A percentile compares a stretch with the other conserved stretches of the same genome.
Evolutionary conservation across 305 asterid genomes (phyloP).

Genomic region (Stenogyne calaminthoides): DNA sequence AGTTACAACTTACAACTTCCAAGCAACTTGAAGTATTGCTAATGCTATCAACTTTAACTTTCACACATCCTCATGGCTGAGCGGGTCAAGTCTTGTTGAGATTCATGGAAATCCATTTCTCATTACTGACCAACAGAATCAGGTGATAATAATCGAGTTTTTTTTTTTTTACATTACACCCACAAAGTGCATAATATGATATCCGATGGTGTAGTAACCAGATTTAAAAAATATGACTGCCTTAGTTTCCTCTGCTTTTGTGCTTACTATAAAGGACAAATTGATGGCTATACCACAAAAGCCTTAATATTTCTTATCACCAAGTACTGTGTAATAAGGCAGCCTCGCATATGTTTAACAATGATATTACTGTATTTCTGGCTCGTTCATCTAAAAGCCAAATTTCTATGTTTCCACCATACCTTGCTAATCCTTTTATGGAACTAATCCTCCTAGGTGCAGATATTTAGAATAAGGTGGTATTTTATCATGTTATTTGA

Average conservation of each 20-base stretch:
- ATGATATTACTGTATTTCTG: not conserved
- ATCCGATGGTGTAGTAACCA: not conserved
- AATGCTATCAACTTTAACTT: not conserved
- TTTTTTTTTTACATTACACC: not conserved
- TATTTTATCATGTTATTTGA: not conserved
- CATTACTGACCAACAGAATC: not conserved
- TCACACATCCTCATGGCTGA: not conserved
- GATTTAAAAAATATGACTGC: not conserved
- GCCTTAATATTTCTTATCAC: not conserved
- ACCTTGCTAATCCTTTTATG: not conserved
- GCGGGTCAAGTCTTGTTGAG: not conserved
- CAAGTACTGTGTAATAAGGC: not conserved
- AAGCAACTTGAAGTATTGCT: not conserved
- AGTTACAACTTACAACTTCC: not conserved
- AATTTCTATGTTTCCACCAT: not conserved
- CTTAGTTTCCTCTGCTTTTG: not conserved
- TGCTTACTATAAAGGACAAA: not conserved
- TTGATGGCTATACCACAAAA: not conserved
- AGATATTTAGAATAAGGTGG: not conserved
- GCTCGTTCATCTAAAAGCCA: not conserved
- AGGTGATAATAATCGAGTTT: not conserved
- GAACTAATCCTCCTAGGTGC: slow-evolving; percentile 9
- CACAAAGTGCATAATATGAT: not conserved
- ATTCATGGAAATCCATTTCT: not conserved
- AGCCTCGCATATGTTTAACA: not conserved